These are phyloP conservation scores for Ceratobasidium sp. DNA, from an alignment of 1,284 basidiomycete genomes.

Conservation along the genomic window DNA sequence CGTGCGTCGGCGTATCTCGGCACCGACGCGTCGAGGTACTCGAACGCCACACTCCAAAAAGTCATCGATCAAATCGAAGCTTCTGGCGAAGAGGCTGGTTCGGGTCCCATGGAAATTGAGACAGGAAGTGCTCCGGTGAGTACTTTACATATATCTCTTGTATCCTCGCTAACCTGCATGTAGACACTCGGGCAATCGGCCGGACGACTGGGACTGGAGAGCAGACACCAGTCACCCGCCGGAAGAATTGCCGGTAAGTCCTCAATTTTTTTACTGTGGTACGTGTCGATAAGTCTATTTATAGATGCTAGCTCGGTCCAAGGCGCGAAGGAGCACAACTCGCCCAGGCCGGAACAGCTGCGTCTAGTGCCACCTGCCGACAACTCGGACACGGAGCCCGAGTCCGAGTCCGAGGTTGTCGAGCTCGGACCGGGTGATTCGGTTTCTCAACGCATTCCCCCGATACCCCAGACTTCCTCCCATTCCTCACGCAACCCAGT, in stretches of 20 bases:
- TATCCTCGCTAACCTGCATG: too few species aligned
- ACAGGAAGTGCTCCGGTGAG: conserved; percentile 19
- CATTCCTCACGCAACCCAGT: neutral
- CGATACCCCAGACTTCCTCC: neutral
- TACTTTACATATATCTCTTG: neutral
- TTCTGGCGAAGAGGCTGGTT: neutral
- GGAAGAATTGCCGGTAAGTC: neutral
- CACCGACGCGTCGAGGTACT: neutral
- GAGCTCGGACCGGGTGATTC: conserved; percentile 21
- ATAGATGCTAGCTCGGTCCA: neutral
- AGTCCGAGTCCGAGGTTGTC: neutral
- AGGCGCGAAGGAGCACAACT: too few species aligned
- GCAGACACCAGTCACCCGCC: conserved; percentile 8
- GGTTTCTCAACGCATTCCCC: conserved; percentile 1
- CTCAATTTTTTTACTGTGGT: neutral
- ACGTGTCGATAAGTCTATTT: too few species aligned
- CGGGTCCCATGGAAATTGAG: conserved; percentile 20
- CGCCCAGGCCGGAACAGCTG: neutral
- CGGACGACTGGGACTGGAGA: neutral
- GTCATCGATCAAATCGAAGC: neutral
- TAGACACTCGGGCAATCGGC: conserved; percentile 8
- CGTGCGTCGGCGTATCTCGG: neutral
- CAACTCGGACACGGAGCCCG: neutral
- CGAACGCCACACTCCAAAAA: neutral
- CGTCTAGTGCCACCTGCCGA: neutral